Conservation (phyloP, 2,329 filamentous ascomycete genomes). For the Fusarium subtropicale region DNA sequence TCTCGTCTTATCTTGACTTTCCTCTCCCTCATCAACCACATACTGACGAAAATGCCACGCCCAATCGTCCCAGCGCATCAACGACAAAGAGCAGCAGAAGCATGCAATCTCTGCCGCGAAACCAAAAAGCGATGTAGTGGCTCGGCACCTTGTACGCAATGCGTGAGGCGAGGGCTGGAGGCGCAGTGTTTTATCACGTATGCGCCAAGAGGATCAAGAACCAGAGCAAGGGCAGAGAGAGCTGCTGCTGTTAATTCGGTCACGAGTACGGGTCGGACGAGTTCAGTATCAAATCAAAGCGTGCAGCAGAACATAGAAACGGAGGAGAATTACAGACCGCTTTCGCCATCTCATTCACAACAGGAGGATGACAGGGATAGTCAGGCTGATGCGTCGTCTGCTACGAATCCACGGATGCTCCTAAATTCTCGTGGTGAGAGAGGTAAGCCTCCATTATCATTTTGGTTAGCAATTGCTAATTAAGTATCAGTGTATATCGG, state of each 20-base stretch:
- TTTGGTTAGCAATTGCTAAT: not conserved
- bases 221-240: slow-evolving; percentile 34
- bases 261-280: not conserved
- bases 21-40: slow-evolving; percentile 1
- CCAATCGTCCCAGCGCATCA: slow-evolving; percentile 62
- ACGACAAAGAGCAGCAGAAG: slow-evolving; percentile 61
- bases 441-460: slow-evolving; percentile 50
- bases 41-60: slow-evolving; percentile 58
- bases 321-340: slow-evolving; percentile 39
- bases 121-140: slow-evolving; percentile 65
- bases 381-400: slow-evolving; percentile 26
- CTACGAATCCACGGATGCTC: slow-evolving; percentile 56
- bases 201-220: slow-evolving; percentile 47
- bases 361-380: slow-evolving; percentile 41
- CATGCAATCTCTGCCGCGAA: slow-evolving; percentile 60
- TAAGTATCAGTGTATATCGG: slow-evolving; percentile 58
- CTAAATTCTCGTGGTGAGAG: slow-evolving; percentile 64
- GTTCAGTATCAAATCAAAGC: slow-evolving; percentile 1
- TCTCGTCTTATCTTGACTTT: not conserved
- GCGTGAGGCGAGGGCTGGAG: slow-evolving; percentile 57
- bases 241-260: slow-evolving; percentile 5
- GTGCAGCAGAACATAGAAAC: slow-evolving; percentile 12
- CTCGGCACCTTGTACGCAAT: slow-evolving; percentile 60
- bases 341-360: slow-evolving; percentile 49
- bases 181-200: slow-evolving; percentile 53